Evolutionary conservation across 805 yeast species (phyloP), one percentile per base, ranked within the genome.

Genomic region (Ogataea methanolica): DNA sequence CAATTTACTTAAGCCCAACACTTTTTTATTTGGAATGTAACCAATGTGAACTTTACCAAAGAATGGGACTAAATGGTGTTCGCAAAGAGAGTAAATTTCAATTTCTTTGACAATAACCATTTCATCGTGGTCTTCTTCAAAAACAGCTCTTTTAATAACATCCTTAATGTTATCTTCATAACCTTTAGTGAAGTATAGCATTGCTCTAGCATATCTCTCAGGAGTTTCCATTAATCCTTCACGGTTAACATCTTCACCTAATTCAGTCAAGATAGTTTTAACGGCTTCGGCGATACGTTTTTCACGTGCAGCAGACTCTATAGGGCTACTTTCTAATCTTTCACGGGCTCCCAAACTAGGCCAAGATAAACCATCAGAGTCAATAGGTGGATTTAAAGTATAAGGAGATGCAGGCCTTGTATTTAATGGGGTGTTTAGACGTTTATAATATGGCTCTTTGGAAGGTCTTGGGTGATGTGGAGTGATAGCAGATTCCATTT

Each of bases 41-140:
- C 95, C 99, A 55, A 94, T 94, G 62, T 92, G 97, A 45, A 92
- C 96, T 61, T 92, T 94, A 48, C 99, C 99, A 59, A 82, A 88
- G 65, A 94, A 94, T 21, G 99, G 99, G 26, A 95, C 99, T 59
- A 94, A 72, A 69, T 94, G 99, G 66, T 94, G 99, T 69, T 94
- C 99, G 69, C 99, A 94, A 45, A 94, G 73, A 3, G 97, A 88
- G 65, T 83, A 87, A 45, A 94, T 80, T 58, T 89, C 96, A 48
- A 94, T 94, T 67, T 94, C 97, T 62, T 92, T 79, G 23, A 94
- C 99, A 54, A 94, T 91, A 42, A 94, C 98, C 98, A 94, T 94
- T 64, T 94, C 99, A 66, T 94, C 98, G 64, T 94, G 99, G 64
- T 94, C 96, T 65, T 94, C 98, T 65, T 94, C 97, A 59, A 94